A percentile compares a stretch with the other conserved stretches of the same genome.
phyloP scores from a whole-genome alignment of 129 eudicot genomes.

The Helichrysum umbraculigerum region DNA sequence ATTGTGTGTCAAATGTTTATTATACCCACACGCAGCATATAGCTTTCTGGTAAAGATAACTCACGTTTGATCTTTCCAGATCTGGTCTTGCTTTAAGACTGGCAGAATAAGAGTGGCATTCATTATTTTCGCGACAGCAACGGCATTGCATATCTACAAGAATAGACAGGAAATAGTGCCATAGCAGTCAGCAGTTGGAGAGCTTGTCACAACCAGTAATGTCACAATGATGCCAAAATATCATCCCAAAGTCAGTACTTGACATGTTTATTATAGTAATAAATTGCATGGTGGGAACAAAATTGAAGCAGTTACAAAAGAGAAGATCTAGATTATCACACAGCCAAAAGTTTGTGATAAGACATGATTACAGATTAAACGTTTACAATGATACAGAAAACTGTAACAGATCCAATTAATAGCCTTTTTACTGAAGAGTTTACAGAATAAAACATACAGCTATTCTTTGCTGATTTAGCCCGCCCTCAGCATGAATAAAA shows the following conservation, averaged over 20 bases:
- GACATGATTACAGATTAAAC: too few species aligned
- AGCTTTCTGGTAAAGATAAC: conserved; percentile 36
- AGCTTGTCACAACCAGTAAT: background rate
- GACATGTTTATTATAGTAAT: background rate
- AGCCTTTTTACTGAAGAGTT: conserved; percentile 22
- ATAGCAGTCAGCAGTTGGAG: background rate
- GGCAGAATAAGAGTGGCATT: conserved; percentile 95
- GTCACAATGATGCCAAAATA: background rate
- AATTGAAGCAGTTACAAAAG: too few species aligned
- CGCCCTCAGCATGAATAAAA: conserved; percentile 98
- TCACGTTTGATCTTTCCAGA: conserved; percentile 99
- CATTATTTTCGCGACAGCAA: conserved; percentile 95
- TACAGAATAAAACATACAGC: conserved; percentile 66
- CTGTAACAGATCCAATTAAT: background rate
- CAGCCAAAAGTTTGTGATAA: background rate
- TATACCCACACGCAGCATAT: conserved; percentile 15
- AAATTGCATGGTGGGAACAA: background rate
- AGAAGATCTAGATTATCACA: background rate
- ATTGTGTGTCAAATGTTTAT: background rate
- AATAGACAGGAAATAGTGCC: background rate
- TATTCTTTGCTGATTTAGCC: conserved; percentile 97
- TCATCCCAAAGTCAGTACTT: conserved; percentile 4
- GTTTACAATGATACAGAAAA: too few species aligned
- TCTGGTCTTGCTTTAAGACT: conserved; percentile 96
- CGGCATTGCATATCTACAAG: conserved; percentile 95